A percentile compares a stretch with the other conserved stretches of the same genome.
Evolutionary conservation across 805 yeast species (phyloP).

Genomic region (Starmerella stigmatis): DNA sequence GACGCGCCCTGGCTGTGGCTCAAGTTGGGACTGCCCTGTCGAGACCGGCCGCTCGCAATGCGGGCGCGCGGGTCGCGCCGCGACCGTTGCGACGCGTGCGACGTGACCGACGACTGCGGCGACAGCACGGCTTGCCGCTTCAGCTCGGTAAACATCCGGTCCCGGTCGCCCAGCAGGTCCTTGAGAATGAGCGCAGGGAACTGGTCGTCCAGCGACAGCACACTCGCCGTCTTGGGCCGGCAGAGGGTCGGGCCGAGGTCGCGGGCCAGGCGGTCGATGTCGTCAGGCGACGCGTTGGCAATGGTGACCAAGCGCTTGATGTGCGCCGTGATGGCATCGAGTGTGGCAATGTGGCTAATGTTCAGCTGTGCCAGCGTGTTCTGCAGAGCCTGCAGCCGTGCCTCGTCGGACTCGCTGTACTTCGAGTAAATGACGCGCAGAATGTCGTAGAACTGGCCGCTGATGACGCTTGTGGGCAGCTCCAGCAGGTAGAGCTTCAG

Average conservation of each 20-base stretch:
- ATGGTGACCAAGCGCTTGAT: conserved; percentile 52
- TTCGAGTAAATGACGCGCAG: conserved; percentile 55
- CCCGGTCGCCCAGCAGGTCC: conserved; percentile 53
- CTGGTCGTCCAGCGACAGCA: conserved; percentile 45
- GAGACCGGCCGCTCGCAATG: neutral
- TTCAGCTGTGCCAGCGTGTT: conserved; percentile 59
- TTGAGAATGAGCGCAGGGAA: conserved; percentile 48
- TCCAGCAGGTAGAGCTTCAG: conserved; percentile 67
- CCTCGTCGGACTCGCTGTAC: conserved; percentile 34
- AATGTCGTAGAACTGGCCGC: conserved; percentile 53
- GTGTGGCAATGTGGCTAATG: conserved; percentile 61
- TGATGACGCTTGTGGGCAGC: conserved; percentile 65
- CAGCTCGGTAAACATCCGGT: conserved; percentile 54
- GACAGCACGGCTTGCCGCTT: conserved; percentile 29
- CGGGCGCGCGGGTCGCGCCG: conserved; percentile 8
- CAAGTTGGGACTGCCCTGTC: neutral
- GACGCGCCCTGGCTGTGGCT: conserved; percentile 2
- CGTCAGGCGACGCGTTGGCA: conserved; percentile 32
- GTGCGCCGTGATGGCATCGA: conserved; percentile 72
- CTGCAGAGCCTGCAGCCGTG: conserved; percentile 52
- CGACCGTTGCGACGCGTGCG: conserved; percentile 8
- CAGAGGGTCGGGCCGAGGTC: conserved; percentile 57
- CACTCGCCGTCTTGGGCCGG: conserved; percentile 41
- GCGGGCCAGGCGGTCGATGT: conserved; percentile 39
- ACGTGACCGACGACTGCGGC: conserved; percentile 12